phyloP scores from a whole-genome alignment of 805 yeast genomes.

The Dipodascus albidus region DNA sequence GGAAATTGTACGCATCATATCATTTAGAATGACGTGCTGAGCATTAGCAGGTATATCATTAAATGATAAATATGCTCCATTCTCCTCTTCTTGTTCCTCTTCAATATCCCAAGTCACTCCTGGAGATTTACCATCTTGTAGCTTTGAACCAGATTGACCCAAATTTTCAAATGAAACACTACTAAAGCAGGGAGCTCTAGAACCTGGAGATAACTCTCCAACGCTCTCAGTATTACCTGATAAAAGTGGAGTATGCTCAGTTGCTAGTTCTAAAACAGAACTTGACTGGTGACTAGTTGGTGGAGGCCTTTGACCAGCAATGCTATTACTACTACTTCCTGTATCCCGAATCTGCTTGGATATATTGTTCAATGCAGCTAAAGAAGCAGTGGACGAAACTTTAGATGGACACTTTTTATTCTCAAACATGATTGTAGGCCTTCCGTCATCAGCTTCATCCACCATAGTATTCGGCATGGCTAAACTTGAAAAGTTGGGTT shows the following conservation, averaged over 20 bases:
- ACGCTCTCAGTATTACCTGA: background rate
- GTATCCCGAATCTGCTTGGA: background rate
- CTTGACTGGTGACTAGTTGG: background rate
- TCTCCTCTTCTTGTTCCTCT: background rate
- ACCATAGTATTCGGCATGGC: slow-evolving; percentile 23
- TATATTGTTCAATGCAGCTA: background rate
- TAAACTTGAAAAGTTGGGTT: slow-evolving; percentile 23
- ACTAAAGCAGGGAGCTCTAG: background rate
- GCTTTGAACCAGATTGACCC: background rate
- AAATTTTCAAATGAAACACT: background rate
- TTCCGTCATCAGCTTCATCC: slow-evolving; percentile 20
- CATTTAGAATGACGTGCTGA: slow-evolving; percentile 81
- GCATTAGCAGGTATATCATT: slow-evolving; percentile 86
- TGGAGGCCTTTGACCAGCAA: background rate
- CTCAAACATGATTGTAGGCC: slow-evolving; percentile 19
- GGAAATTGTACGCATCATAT: slow-evolving; percentile 62
- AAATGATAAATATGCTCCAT: slow-evolving; percentile 36
- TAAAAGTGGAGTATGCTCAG: slow-evolving; percentile 10
- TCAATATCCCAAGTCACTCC: slow-evolving; percentile 1
- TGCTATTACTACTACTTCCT: background rate
- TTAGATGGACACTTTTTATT: background rate
- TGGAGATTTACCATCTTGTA: background rate
- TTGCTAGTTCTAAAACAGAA: slow-evolving; percentile 1
- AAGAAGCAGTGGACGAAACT: background rate
- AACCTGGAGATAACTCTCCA: background rate